phyloP scores from a whole-genome alignment of 352 stramenopile genomes.

The Phytophthora podocarpi region DNA sequence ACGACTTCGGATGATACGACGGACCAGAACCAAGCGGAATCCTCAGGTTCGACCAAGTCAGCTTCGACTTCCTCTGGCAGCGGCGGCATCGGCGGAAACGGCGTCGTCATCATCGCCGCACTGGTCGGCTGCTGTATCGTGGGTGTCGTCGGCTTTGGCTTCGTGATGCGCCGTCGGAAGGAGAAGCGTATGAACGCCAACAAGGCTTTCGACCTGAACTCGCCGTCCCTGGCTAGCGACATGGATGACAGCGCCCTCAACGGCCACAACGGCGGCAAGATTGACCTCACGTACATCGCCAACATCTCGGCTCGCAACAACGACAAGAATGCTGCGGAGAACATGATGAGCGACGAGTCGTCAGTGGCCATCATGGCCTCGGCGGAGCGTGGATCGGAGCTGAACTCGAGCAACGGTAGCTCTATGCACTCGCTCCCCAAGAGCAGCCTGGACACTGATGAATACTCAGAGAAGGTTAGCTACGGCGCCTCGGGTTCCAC shows the following conservation, averaged over 20 bases:
- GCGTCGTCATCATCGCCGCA: slow-evolving; percentile 45
- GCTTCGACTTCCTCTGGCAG: slow-evolving; percentile 25
- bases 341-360: slow-evolving; percentile 44
- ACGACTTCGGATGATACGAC: slow-evolving; percentile 15
- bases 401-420: slow-evolving; percentile 37
- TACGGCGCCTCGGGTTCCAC: slow-evolving; percentile 21
- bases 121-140: slow-evolving; percentile 48
- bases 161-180: slow-evolving; percentile 56
- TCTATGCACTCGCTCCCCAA: slow-evolving; percentile 28
- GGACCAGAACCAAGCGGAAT: slow-evolving; percentile 3
- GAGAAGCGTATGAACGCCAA: slow-evolving; percentile 35
- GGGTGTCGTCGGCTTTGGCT: slow-evolving; percentile 42
- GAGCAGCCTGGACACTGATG: slow-evolving; percentile 30
- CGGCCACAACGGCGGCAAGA: slow-evolving; percentile 32
- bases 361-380: slow-evolving; percentile 46
- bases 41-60: slow-evolving; percentile 15
- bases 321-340: slow-evolving; percentile 22
- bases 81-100: slow-evolving; percentile 16
- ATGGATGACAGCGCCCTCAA: slow-evolving; percentile 44
- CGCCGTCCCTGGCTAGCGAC: slow-evolving; percentile 31
- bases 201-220: slow-evolving; percentile 40
- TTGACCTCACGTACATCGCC: slow-evolving; percentile 52
- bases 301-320: slow-evolving; percentile 58
- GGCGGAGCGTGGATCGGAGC: slow-evolving; percentile 46
- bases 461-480: slow-evolving; percentile 39